Conservation (phyloP, 2,329 filamentous ascomycete genomes). For the Trichoderma oligosporum region DNA sequence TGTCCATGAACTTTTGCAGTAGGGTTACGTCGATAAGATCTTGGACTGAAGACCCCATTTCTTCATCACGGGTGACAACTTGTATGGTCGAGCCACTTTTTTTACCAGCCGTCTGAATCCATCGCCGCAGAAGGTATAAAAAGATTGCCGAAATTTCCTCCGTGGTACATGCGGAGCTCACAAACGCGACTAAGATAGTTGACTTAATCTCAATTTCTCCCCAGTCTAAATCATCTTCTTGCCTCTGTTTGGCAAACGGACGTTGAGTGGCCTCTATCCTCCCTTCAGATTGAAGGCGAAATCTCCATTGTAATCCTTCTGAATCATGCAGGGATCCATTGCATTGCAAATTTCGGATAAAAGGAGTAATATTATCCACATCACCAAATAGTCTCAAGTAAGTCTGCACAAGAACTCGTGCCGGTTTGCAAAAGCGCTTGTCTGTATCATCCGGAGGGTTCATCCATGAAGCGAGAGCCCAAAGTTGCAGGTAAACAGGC, state of each 20-base stretch:
- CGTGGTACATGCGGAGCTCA: conserved; percentile 49
- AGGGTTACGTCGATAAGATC: conserved; percentile 57
- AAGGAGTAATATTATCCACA: conserved; percentile 43
- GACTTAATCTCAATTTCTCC: conserved; percentile 47
- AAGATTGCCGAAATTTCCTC: conserved; percentile 60
- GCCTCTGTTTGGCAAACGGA: conserved; percentile 21
- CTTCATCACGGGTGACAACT: conserved; percentile 31
- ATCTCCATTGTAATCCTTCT: conserved; percentile 49
- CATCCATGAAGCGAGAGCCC: conserved; percentile 56
- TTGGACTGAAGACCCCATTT: conserved; percentile 40
- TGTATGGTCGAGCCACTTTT: conserved; percentile 27
- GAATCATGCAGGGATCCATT: conserved; percentile 41
- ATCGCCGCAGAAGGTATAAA: conserved; percentile 54
- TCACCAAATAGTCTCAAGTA: conserved; percentile 57
- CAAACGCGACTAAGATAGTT: conserved; percentile 45
- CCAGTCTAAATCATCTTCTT: conserved; percentile 36
- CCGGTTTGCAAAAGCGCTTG: conserved; percentile 42
- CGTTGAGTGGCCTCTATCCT: conserved; percentile 49
- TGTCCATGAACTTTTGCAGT: conserved; percentile 62
- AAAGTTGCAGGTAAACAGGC: conserved; percentile 58
- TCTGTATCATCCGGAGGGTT: conserved; percentile 33
- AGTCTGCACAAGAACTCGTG: conserved; percentile 50
- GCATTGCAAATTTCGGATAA: conserved; percentile 55
- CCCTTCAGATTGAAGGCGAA: conserved; percentile 42
- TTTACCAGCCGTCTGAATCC: conserved; percentile 43